Percentiles rank a stretch among this genome's conserved stretches.
Conservation (phyloP, 805 yeast genomes). For the Torulaspora indica region DNA sequence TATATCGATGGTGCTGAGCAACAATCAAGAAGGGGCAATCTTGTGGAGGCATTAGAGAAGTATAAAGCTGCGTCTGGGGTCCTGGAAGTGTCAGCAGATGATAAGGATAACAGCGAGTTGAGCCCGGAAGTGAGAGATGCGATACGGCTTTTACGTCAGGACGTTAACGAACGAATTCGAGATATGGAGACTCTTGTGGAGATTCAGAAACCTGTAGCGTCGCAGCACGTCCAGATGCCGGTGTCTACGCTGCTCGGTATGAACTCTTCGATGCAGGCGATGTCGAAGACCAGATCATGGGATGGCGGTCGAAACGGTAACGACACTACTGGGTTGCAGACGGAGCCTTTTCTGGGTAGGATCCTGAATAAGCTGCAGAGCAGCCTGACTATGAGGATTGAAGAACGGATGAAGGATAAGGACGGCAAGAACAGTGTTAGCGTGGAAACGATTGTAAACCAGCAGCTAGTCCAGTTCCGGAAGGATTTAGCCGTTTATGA, state of each 20-base stretch:
- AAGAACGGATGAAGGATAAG: constrained; percentile 4
- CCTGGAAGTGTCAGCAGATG: constrained; percentile 8
- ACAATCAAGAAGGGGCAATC: constrained; percentile 42
- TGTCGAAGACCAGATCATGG: constrained; percentile 15
- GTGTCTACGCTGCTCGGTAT: constrained; percentile 13
- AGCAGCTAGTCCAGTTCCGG: constrained; percentile 32
- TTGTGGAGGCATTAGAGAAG: constrained; percentile 38
- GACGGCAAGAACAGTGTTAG: constrained; percentile 14
- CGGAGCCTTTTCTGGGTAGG: constrained; percentile 21
- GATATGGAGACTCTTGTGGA: constrained; percentile 33
- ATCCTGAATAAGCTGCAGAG: constrained; percentile 23
- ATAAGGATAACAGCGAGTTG: constrained; percentile 21
- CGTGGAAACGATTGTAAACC: constrained; percentile 19
- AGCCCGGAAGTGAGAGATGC: constrained; percentile 36
- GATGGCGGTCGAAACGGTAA: constrained; percentile 10
- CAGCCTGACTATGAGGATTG: constrained; percentile 10
- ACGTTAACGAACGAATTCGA: constrained; percentile 32
- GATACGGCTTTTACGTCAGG: constrained; percentile 30
- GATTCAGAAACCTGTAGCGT: constrained; percentile 17
- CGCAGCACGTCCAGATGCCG: constrained; percentile 30
- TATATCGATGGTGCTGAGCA: constrained; percentile 51
- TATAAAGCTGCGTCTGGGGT: constrained; percentile 27
- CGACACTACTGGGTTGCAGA: constrained; percentile 5
- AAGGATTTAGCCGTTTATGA: constrained; percentile 41
- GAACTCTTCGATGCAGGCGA: constrained; percentile 15